These are phyloP conservation scores for Purpureocillium takamizusanense DNA, from an alignment of 2,329 filamentous ascomycete species.

Conservation along the genomic window DNA sequence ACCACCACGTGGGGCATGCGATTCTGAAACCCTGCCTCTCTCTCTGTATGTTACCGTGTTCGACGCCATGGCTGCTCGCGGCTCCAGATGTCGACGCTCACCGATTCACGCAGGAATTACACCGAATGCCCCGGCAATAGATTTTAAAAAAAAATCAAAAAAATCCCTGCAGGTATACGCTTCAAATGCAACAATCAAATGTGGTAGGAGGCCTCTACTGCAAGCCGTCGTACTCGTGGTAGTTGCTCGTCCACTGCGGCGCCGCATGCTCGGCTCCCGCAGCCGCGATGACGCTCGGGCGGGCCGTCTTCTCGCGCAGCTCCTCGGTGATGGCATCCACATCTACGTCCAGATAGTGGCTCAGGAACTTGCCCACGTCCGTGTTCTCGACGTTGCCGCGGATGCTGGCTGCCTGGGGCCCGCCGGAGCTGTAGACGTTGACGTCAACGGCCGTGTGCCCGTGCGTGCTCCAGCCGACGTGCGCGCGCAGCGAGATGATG, in stretches of 20 bases:
- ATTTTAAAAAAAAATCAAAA: no score
- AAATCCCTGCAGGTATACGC: no score
- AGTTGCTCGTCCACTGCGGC: background rate
- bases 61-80: no score
- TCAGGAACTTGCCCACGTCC: constrained; percentile 76
- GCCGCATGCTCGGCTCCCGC: background rate
- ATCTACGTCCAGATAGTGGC: constrained; percentile 70
- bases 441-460: constrained; percentile 92
- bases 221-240: background rate
- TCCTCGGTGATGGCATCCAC: constrained; percentile 70
- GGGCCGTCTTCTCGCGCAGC: constrained; percentile 47
- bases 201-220: no score
- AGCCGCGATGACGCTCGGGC: constrained; percentile 4
- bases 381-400: constrained; percentile 92
- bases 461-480: constrained; percentile 90
- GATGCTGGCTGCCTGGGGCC: constrained; percentile 54
- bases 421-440: constrained; percentile 81
- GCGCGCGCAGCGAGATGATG: constrained; percentile 79
- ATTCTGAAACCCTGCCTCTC: no score
- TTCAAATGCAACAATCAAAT: background rate
- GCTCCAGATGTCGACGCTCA: no score
- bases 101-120: no score
- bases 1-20: no score
- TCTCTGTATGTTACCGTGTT: no score
- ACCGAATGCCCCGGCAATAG: no score